Evolutionary conservation across 2,329 filamentous ascomycete species (phyloP).

Genomic region (Aspergillus sp.): DNA sequence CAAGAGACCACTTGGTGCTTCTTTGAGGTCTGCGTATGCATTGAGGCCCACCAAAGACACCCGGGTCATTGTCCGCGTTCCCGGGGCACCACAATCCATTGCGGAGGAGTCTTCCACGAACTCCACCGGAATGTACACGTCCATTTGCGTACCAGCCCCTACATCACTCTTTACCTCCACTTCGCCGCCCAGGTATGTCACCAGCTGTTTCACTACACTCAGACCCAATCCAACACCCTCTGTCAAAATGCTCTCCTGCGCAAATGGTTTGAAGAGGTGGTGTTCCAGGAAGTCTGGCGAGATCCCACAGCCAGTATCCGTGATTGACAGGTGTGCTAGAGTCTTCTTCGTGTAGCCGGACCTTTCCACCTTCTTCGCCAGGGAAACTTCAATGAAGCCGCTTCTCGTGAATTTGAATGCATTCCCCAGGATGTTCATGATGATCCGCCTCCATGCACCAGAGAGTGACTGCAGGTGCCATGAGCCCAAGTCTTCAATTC

Average conservation of each 20-base stretch:
- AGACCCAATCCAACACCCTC: slow-evolving; percentile 66
- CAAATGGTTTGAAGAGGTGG: slow-evolving; percentile 62
- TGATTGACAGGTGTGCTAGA: slow-evolving; percentile 48
- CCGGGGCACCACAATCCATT: not conserved
- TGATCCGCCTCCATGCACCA: slow-evolving; percentile 36
- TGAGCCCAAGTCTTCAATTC: slow-evolving; percentile 29
- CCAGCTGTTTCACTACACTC: slow-evolving; percentile 61
- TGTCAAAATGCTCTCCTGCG: slow-evolving; percentile 61
- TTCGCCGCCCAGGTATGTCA: slow-evolving; percentile 58
- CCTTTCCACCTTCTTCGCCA: slow-evolving; percentile 22
- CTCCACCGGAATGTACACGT: slow-evolving; percentile 31
- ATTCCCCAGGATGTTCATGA: slow-evolving; percentile 43
- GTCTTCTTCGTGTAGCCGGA: slow-evolving; percentile 14
- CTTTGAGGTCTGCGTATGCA: slow-evolving; percentile 25
- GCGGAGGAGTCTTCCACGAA: slow-evolving; percentile 1
- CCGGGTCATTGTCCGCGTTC: slow-evolving; percentile 15
- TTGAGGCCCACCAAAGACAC: slow-evolving; percentile 34
- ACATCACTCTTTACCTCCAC: slow-evolving; percentile 55
- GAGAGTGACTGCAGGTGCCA: slow-evolving; percentile 35
- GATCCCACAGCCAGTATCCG: slow-evolving; percentile 67
- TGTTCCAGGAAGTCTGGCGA: slow-evolving; percentile 59
- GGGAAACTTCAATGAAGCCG: slow-evolving; percentile 35
- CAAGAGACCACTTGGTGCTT: slow-evolving; percentile 25
- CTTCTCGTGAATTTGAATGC: slow-evolving; percentile 40
- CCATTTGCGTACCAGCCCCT: slow-evolving; percentile 31